These are phyloP conservation scores for Zea luxurians DNA, from an alignment of 176 grass and related monocot species.

Conservation along the genomic window DNA sequence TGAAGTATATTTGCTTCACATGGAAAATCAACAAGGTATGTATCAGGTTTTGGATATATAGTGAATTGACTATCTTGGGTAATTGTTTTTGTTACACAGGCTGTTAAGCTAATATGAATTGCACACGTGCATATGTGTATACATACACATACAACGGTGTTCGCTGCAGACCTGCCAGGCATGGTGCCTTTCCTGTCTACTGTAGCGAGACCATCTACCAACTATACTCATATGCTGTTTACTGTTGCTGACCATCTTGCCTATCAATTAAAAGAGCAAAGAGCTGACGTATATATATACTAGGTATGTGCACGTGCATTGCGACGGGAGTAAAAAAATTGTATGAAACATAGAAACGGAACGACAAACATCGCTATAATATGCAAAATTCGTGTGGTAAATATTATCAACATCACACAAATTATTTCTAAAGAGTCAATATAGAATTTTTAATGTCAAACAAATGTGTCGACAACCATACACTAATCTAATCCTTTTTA, in stretches of 20 bases:
- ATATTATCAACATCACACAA: too few species aligned
- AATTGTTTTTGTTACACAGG: neutral
- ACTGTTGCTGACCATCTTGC: neutral
- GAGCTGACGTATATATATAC: neutral
- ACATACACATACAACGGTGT: neutral
- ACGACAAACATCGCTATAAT: too few species aligned
- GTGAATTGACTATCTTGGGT: constrained; percentile 23
- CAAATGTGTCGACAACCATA: too few species aligned
- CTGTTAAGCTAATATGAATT: neutral
- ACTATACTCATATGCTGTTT: neutral
- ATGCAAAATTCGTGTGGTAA: too few species aligned
- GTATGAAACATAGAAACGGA: too few species aligned
- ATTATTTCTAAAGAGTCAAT: too few species aligned
- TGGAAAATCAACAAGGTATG: constrained; percentile 87
- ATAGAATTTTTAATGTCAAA: too few species aligned
- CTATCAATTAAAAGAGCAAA: neutral
- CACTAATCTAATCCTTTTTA: too few species aligned
- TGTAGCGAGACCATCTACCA: neutral
- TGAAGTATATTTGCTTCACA: constrained; percentile 79
- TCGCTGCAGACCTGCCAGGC: neutral
- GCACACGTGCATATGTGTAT: neutral
- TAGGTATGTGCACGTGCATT: too few species aligned
- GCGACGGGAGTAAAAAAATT: too few species aligned
- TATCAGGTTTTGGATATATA: constrained; percentile 14
- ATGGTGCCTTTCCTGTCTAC: neutral